Evolutionary conservation across 106 monocot species (phyloP).

Genomic region (Vanilla planifolia): DNA sequence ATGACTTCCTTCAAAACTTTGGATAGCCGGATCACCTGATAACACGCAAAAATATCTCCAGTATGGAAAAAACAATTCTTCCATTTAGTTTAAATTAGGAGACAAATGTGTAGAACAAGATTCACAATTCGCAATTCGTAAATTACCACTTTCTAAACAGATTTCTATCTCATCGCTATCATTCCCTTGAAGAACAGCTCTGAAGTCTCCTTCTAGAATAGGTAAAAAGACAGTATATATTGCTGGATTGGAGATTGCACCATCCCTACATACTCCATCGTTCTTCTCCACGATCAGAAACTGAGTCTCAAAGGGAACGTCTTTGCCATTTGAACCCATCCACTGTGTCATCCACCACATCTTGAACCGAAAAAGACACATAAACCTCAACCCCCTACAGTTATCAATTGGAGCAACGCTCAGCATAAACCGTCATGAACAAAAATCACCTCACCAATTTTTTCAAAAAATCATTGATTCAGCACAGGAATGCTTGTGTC

Average conservation of each 20-base stretch:
- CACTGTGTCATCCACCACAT: conserved; percentile 83
- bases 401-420: too few relatives aligned
- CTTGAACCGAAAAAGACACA: conserved; percentile 70
- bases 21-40: conserved; percentile 52
- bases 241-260: not conserved
- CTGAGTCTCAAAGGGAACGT: conserved; percentile 65
- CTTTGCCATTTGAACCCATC: conserved; percentile 52
- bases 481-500: not conserved
- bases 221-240: conserved; percentile 57
- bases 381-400: conserved; percentile 52
- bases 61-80: too few relatives aligned
- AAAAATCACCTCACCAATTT: not conserved
- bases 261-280: too few relatives aligned
- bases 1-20: conserved; percentile 53
- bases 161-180: conserved; percentile 56
- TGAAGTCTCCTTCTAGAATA: conserved; percentile 49
- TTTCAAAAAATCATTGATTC: not conserved
- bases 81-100: too few relatives aligned
- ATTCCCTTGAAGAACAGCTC: conserved; percentile 72
- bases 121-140: not conserved
- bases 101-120: too few relatives aligned
- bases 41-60: not conserved
- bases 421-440: too few relatives aligned
- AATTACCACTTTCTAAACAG: conserved; percentile 67
- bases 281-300: conserved; percentile 44